Base-by-base conservation (phyloP, 371 early-diverging fungal species). In the Haplosporangium sp. region DNA sequence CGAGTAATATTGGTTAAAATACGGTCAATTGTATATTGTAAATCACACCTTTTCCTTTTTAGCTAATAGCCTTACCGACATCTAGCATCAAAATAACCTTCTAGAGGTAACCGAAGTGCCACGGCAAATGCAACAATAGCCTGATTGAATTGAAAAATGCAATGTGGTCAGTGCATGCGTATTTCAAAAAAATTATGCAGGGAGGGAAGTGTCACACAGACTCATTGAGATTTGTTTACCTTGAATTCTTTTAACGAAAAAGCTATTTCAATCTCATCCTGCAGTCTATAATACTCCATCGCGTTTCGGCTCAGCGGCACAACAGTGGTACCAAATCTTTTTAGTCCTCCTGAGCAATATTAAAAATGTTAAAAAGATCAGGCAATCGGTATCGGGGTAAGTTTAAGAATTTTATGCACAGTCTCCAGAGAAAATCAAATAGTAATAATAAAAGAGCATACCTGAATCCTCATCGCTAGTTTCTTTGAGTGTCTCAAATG, bases 211-310 rank as follows among this genome's bases (percentile, higher is more conserved):
- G 17, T 3, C 2, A 9, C 19, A 37, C 27, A 57, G n/a, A 0
- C 40, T 3, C 13, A n/a, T 0, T 3, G 8, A 2, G 11, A 27
- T 27, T 27, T 27, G 27, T 27, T 2, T 52, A 76, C 77, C 67
- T 74, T 78, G 71, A 78, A 78, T 53, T 78, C 79, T 44, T 78
- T 78, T 34, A 78, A 38, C 6, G 79, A 59, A 60, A 73, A 70
- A 1, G 67, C 61, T 5, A 78, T 47, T 35, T 73, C 74, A 2
- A 70, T 59, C 9, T 69, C 64, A 35, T 74, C 67, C 44, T 61
- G 70, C 8, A 73, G 50, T 1, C 0, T 61, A 40, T 73, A 78
- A 9, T 11, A 17, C 7, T 73, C 71, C 69, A 78, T 67, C 7
- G 66, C 60, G 2, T 11, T 63, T 13, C 64, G 34, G 37, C 40